Evolutionary conservation across 2,329 filamentous ascomycete species (phyloP), one percentile per base, ranked within the genome.

Genomic region (Fusarium anguioides): DNA sequence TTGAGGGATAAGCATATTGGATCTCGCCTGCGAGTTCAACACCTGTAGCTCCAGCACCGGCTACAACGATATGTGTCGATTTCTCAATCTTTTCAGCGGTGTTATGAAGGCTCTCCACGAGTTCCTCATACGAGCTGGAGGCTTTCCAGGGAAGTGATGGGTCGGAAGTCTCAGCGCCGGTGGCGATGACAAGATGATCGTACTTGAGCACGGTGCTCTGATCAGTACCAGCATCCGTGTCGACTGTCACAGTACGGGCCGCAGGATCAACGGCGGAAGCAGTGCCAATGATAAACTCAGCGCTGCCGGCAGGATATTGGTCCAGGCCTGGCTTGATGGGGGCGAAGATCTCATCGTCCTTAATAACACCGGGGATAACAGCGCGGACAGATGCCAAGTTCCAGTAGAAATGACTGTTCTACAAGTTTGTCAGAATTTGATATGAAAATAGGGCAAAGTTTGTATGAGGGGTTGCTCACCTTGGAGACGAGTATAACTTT

Each of bases 381-480:
- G 83, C 84, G 44, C 86, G 83, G 40, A 86, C 81, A 2, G 86
- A 81, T 24, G 84, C 85, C 7, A 87, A 54, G 75, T 87, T 87
- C 85, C 85, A 87, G 78, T 82, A 88, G 67, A 88, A 84, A 69
- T 88, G 84, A 63, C 79, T 82, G 68, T 82, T 87, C 83, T 87
- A 39, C 29, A 23, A 47, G 9, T 17, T 31, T 59, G 23, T 53
- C 45, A 54, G 35, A 37, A 27, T 26, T 18, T 3, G 10, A 10
- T 4, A n/a, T 8, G 17, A 18, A 27, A 15, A 23, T 4, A 15
- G 18, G 9, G 23, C 21, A 26, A n/a, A 21, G 7, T 14, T 23
- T 35, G 12, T 27, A 21, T 24, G 27, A 17, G 20, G 29, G 12
- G 17, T 26, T 26, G 24, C 6, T 37, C 76, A 86, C 85, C 79